Evolutionary conservation across 164 flowering plant genomes (phyloP), one percentile per base, ranked within the genome.

Genomic region (Macadamia tetraphylla): DNA sequence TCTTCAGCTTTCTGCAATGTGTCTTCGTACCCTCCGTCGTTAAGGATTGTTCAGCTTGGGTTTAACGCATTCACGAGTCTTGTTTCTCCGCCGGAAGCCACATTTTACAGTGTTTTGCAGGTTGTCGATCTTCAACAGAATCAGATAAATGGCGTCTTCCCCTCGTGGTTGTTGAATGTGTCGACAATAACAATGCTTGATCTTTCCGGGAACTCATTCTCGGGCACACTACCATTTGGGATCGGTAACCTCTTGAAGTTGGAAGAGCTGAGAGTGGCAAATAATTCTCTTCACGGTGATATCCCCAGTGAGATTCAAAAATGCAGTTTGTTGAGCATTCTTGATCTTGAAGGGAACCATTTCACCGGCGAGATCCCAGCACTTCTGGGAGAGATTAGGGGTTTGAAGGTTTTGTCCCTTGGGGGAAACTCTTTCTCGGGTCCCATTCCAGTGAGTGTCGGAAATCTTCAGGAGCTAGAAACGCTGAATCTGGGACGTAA

Each of bases 21-120:
- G n/a, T 80, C 92, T 2, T 72, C 51, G 11, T 65, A 71, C 70
- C 58, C 85, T 48, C 82, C 85, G 11, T 79, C 90, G 0, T 70
- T 91, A 56, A 77, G 81, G 71, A 78, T 81, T 32, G 75, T 90
- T 40, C 74, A 84, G 72, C 65, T 92, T 9, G 89, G 90, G 35
- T 83, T 88, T 71, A 92, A 92, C 78, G 79, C 69, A 17, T 81
- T 92, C 87, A 86, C 90, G 79, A 81, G 74, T 9, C 58, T 92
- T 12, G 67, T 64, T 29, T 51, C 75, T 74, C 87, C 85, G 69
- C 74, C 59, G 63, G 72, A 63, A 52, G 69, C 49, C 12, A 58
- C 60, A 17, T 81, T 79, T 66, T 63, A n/a, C 1, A 80, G 87
- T 51, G 74, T 66, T 40, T 58, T 90, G 73, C 81, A 87, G 76